Base-by-base conservation (phyloP, 2,329 filamentous ascomycete genomes). In the Aspergillus texensis region DNA sequence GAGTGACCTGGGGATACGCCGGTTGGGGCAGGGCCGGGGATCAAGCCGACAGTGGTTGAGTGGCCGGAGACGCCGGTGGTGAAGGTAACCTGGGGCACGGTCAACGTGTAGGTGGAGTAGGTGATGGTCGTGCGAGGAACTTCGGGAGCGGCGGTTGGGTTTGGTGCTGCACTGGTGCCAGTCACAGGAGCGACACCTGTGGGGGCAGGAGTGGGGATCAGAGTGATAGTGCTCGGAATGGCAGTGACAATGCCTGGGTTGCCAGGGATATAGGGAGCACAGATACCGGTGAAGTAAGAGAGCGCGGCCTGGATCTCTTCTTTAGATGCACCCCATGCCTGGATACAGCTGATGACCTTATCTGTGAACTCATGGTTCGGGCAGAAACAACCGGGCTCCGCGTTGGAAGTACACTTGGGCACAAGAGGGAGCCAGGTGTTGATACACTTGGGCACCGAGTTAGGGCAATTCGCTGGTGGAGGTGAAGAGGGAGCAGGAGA, bases 241-340 rank as follows among this genome's bases (percentile, higher is more conserved):
- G 86, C 88, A 57, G 91, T 96, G 74, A 92, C 87, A 72, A 98
- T 91, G 67, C 85, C 91, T n/a, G 94, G 93, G 86, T 97, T 97
- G 75, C 86, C 72, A 19, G 85, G 83, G 41, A 92, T 85, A 79
- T 90, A 89, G 59, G 85, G 81, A 62, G 91, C 93, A 82, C 94
- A 98, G 80, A 98, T 92, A 77, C 94, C 94, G 79, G 94, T 90
- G 84, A 97, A 90, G 87, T 92, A 97, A 72, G 86, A 86, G 64
- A 95, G 85, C 65, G 93, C 92, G 71, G 88, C 81, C 60, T 87
- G 83, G 70, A 94, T 84, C 75, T 91, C 86, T 53, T 86, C 82
- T 65, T 89, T 85, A 63, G 85, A 85, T 64, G 85, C 84, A 67
- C 89, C 91, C 85, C 93, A 90, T 62, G 93, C 86, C 73, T 89